A percentile compares a stretch with the other conserved stretches of the same genome.
phyloP scores from a whole-genome alignment of 495 filamentous ascomycete genomes.

The Lentithecium fluviatile region DNA sequence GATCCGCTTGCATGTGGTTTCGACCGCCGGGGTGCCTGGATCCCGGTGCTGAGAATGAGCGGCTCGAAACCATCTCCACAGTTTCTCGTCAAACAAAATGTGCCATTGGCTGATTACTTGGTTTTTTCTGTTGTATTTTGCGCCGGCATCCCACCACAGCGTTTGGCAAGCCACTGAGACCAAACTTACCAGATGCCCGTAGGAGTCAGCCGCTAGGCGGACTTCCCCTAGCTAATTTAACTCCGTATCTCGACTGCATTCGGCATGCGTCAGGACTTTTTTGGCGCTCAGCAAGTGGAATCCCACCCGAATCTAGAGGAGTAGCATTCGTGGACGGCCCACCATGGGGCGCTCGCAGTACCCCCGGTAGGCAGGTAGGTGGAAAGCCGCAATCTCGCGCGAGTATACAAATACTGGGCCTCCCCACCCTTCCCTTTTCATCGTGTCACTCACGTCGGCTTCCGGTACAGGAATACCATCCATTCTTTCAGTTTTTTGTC shows the following conservation, averaged over 20 bases:
- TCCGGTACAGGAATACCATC: conserved; percentile 33
- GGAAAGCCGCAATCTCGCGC: not conserved
- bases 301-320: not conserved
- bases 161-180: not conserved
- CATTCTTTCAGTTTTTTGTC: conserved; percentile 15
- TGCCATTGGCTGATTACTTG: not conserved
- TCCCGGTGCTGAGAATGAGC: not conserved
- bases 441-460: conserved; percentile 25
- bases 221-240: conserved; percentile 8
- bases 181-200: not conserved
- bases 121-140: conserved; percentile 20
- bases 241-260: not conserved
- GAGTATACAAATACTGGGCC: not conserved
- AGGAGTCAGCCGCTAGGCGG: not conserved
- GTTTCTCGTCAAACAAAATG: not conserved
- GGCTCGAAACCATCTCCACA: conserved; percentile 10
- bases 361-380: not conserved
- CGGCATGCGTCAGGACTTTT: not conserved
- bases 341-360: conserved; percentile 3
- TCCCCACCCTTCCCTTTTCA: not conserved
- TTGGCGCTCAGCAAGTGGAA: not conserved
- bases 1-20: conserved; percentile 8
- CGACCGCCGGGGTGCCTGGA: not conserved
- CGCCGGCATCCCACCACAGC: not conserved
- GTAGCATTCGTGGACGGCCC: not conserved